phyloP scores from a whole-genome alignment of 2,329 filamentous ascomycete genomes.

The Eurotiales sp. region DNA sequence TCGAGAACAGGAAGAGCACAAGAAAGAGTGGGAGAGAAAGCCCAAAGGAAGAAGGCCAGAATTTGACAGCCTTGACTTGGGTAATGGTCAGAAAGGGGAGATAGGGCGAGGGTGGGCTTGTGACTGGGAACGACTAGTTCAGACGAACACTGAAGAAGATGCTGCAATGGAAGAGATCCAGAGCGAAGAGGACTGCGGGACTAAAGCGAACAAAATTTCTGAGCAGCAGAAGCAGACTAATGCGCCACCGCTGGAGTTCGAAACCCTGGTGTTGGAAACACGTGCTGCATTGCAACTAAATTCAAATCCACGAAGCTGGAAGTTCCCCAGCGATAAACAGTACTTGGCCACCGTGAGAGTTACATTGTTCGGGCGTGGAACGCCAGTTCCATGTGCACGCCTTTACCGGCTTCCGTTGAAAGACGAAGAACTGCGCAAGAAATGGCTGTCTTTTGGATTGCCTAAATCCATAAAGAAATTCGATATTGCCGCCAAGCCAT shows the following conservation, averaged over 20 bases:
- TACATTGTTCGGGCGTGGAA: constrained; percentile 65
- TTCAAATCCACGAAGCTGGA: neutral
- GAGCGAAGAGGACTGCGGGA: neutral
- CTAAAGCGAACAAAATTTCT: constrained; percentile 1
- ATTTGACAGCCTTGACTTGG: constrained; percentile 71
- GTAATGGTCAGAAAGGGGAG: constrained; percentile 72
- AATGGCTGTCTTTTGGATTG: constrained; percentile 61
- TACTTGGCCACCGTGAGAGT: constrained; percentile 62
- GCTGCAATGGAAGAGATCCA: constrained; percentile 11
- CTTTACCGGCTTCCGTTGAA: constrained; percentile 77
- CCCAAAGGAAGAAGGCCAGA: constrained; percentile 78
- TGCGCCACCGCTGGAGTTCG: constrained; percentile 27
- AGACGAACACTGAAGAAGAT: constrained; percentile 17
- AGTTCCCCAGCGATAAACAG: constrained; percentile 17
- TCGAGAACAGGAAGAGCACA: constrained; percentile 57
- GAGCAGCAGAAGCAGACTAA: constrained; percentile 10
- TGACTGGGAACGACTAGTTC: constrained; percentile 72
- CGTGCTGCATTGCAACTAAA: constrained; percentile 4
- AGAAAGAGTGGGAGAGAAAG: constrained; percentile 66
- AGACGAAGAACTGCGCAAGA: constrained; percentile 53
- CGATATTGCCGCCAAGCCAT: too few species aligned
- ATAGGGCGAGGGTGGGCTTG: constrained; percentile 77
- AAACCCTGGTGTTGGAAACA: constrained; percentile 38
- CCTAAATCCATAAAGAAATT: neutral
- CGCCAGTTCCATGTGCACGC: constrained; percentile 67